Percentiles rank a stretch among this genome's conserved stretches.
These are phyloP conservation scores for Paxillus involutus DNA, from an alignment of 768 basidiomycete species.

Conservation along the genomic window DNA sequence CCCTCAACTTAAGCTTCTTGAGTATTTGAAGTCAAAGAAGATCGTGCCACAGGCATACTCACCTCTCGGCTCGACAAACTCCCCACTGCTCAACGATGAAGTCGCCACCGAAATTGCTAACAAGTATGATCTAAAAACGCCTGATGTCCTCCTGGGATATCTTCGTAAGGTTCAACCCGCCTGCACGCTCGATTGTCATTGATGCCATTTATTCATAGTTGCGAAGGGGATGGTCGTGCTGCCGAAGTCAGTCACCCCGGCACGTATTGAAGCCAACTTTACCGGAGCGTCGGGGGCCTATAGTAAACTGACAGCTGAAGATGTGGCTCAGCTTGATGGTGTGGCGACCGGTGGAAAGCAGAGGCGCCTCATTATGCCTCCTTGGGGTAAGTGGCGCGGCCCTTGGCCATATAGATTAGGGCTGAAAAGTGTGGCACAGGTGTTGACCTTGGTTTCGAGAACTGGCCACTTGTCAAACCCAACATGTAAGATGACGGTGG, in stretches of 20 bases:
- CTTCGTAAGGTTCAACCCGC: slow-evolving; percentile 41
- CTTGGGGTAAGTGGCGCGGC: slow-evolving; percentile 58
- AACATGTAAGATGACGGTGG: slow-evolving; percentile 1
- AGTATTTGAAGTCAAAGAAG: slow-evolving; percentile 60
- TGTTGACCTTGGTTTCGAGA: slow-evolving; percentile 68
- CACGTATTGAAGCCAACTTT: slow-evolving; percentile 63
- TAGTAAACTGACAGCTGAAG: slow-evolving; percentile 46
- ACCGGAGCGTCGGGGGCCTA: slow-evolving; percentile 48
- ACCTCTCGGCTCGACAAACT: slow-evolving; percentile 69
- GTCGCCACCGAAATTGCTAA: slow-evolving; percentile 57
- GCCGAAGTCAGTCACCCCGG: slow-evolving; percentile 75
- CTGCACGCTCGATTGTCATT: slow-evolving; percentile 2
- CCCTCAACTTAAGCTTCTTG: slow-evolving; percentile 66
- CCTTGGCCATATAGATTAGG: slow-evolving; percentile 2
- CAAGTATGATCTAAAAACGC: slow-evolving; percentile 50
- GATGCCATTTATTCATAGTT: slow-evolving; percentile 37
- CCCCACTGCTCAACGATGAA: slow-evolving; percentile 66
- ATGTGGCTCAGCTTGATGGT: slow-evolving; percentile 56
- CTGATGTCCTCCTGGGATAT: slow-evolving; percentile 64
- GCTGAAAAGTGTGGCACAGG: slow-evolving; percentile 36
- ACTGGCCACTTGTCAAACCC: slow-evolving; percentile 42
- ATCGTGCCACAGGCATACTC: slow-evolving; percentile 81
- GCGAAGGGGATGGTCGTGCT: slow-evolving; percentile 64
- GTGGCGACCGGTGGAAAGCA: slow-evolving; percentile 63
- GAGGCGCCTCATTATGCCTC: slow-evolving; percentile 65